Base-by-base conservation (phyloP, 1,139 yeast species). In the Pichia sp. region DNA sequence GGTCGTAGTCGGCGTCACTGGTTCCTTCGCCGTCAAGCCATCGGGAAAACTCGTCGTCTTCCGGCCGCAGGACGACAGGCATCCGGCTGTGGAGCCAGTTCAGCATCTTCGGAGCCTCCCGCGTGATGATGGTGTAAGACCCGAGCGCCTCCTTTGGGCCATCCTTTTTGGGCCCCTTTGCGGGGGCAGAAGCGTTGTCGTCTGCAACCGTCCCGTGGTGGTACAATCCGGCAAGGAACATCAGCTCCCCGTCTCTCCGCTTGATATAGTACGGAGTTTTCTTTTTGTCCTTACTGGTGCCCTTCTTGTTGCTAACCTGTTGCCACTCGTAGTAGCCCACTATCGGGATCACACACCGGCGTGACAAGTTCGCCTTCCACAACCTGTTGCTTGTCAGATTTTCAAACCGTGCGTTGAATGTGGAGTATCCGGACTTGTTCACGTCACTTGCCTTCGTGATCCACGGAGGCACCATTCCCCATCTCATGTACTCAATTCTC, bases 321-420 rank as follows among this genome's bases (percentile, higher is more conserved):
- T 57, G 49, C 97, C 97, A 91, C 68, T 91, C 98, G 65, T 80
- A 91, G 68, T 91, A 92, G 0, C 97, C 97, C 63, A 81, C 80
- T 45, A 87, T 78, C 0, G 96, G 92, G 0, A 90, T 80, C 1
- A 85, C 84, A 66, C 97, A 91, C 44, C 89, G 67, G 17, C 68
- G 63, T 14, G 20, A 29, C 34, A 75, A 67, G 8, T 73, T 67
- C 12, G 78, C 63, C 30, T 71, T 74, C 91, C 92, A 86, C 34
- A 82, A 68, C 36, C 74, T 70, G 43, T 74, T 71, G 34, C 73
- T 71, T 0, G 70, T 69, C 10, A 87, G 63, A 1, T 82, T 75
- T 60, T 87, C 95, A 50, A 71, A 70, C 45, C 90, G 71, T 29
- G 93, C 88, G 69, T 87, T 87, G 71, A 87, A 85, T 3, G 81